Conservation (phyloP, 1,284 basidiomycete genomes). For the Schizophyllum commune region DNA sequence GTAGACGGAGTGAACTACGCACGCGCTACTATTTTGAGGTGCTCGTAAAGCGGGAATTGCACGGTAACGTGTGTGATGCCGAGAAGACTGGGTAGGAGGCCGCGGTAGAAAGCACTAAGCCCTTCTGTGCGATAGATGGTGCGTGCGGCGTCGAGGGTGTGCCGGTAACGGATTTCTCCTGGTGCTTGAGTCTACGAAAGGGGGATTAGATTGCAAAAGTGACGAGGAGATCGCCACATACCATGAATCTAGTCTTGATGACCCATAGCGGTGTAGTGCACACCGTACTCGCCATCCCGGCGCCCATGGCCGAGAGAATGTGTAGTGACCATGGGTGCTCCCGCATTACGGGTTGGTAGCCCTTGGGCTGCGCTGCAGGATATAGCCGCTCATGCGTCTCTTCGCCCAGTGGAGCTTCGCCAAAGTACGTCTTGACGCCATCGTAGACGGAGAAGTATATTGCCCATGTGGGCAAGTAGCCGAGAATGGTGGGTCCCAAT, state of each 20-base stretch:
- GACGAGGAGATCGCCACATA: slow-evolving; percentile 30
- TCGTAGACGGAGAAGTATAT: slow-evolving; percentile 99
- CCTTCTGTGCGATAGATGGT: slow-evolving; percentile 88
- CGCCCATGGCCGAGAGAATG: slow-evolving; percentile 87
- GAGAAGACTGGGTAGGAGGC: slow-evolving; percentile 80
- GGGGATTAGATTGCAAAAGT: neutral
- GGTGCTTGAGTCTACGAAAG: slow-evolving; percentile 61
- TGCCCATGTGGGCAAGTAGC: slow-evolving; percentile 95
- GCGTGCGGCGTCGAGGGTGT: slow-evolving; percentile 80
- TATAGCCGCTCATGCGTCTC: slow-evolving; percentile 42
- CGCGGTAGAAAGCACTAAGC: slow-evolving; percentile 81
- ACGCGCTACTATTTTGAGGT: slow-evolving; percentile 80
- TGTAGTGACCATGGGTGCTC: slow-evolving; percentile 81
- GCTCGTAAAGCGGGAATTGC: slow-evolving; percentile 94
- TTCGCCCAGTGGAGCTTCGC: slow-evolving; percentile 49
- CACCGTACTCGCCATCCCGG: slow-evolving; percentile 84
- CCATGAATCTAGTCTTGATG: slow-evolving; percentile 97
- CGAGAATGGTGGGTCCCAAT: slow-evolving; percentile 89
- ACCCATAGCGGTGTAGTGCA: slow-evolving; percentile 95
- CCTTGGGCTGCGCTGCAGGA: slow-evolving; percentile 75
- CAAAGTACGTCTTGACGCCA: slow-evolving; percentile 79
- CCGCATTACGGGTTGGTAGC: slow-evolving; percentile 67
- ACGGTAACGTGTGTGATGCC: slow-evolving; percentile 91
- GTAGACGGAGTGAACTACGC: slow-evolving; percentile 27
- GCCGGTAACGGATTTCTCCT: slow-evolving; percentile 70